phyloP scores from a whole-genome alignment of 345 rosid genomes.

The Xanthoceras sorbifolium region DNA sequence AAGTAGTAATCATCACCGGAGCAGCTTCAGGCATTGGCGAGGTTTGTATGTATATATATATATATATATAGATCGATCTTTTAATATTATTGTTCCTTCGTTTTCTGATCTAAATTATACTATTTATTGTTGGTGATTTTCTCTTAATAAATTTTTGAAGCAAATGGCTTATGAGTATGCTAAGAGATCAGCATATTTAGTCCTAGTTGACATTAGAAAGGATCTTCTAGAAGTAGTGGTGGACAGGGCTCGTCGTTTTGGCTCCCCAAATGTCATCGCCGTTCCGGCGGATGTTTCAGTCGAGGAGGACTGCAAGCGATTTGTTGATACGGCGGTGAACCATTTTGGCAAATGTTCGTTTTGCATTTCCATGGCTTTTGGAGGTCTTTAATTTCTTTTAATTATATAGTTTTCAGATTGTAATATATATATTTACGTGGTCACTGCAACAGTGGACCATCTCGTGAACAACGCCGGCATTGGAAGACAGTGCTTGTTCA shows the following conservation, averaged over 20 bases:
- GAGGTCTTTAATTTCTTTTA: not conserved
- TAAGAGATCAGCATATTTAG: slow-evolving; percentile 39
- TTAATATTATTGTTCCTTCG: too few relatives aligned
- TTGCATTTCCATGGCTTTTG: not conserved
- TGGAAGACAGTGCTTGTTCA: slow-evolving; percentile 18
- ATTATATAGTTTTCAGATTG: not conserved
- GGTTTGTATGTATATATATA: not conserved
- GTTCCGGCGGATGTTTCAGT: slow-evolving; percentile 32
- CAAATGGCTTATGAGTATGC: slow-evolving; percentile 45
- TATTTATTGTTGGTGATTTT: not conserved
- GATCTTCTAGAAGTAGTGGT: slow-evolving; percentile 27
- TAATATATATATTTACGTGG: not conserved
- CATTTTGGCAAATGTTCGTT: slow-evolving; percentile 38
- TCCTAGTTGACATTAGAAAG: slow-evolving; percentile 39
- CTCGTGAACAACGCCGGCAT: slow-evolving; percentile 35
- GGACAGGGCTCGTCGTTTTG: slow-evolving; percentile 28
- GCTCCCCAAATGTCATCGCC: slow-evolving; percentile 34
- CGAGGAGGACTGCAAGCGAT: slow-evolving; percentile 30
- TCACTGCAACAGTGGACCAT: slow-evolving; percentile 28
- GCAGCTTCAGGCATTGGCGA: slow-evolving; percentile 25
- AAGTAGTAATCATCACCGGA: slow-evolving; percentile 16
- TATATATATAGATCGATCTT: too few relatives aligned
- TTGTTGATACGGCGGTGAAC: slow-evolving; percentile 18
- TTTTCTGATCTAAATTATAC: too few relatives aligned
- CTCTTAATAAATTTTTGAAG: slow-evolving; percentile 20